Conservation (phyloP, 1,284 basidiomycete species). For the Farysia itapuensis region DNA sequence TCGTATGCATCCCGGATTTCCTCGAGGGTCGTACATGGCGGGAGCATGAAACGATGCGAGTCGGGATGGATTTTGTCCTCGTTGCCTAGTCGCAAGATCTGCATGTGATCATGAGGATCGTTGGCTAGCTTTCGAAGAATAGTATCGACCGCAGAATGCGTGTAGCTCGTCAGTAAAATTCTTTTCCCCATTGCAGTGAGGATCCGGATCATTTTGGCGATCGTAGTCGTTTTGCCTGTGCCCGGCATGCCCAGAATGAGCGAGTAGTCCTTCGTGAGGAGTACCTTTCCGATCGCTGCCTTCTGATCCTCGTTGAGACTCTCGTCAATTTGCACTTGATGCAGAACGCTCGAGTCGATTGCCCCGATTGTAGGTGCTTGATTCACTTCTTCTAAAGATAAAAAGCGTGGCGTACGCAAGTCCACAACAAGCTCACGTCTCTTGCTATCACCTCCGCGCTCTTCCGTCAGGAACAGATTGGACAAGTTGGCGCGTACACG, state of each 20-base stretch:
- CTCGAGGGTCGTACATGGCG: constrained; percentile 62
- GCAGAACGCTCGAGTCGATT: neutral
- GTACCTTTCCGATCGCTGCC: constrained; percentile 72
- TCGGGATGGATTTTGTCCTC: constrained; percentile 74
- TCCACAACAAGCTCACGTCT: constrained; percentile 79
- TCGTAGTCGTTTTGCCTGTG: constrained; percentile 94
- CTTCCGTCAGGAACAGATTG: constrained; percentile 74
- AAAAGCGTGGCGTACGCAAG: constrained; percentile 71
- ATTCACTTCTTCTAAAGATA: constrained; percentile 1
- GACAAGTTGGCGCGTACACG: constrained; percentile 87
- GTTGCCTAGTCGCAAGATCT: constrained; percentile 82
- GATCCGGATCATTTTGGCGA: constrained; percentile 80
- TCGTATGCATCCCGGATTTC: constrained; percentile 72
- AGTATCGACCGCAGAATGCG: constrained; percentile 95
- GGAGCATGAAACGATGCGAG: constrained; percentile 69
- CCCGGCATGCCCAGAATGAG: constrained; percentile 96
- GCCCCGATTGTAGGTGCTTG: neutral
- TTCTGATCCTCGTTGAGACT: constrained; percentile 76
- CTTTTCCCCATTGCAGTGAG: constrained; percentile 80
- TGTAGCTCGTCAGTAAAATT: constrained; percentile 86
- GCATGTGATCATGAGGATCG: constrained; percentile 62
- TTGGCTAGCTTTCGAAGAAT: constrained; percentile 74
- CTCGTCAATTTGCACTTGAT: constrained; percentile 8
- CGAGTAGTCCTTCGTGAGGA: constrained; percentile 84
- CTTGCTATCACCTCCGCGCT: constrained; percentile 63